Evolutionary conservation across 2,329 filamentous ascomycete genomes (phyloP).

Genomic region (Ilyonectria destructans): DNA sequence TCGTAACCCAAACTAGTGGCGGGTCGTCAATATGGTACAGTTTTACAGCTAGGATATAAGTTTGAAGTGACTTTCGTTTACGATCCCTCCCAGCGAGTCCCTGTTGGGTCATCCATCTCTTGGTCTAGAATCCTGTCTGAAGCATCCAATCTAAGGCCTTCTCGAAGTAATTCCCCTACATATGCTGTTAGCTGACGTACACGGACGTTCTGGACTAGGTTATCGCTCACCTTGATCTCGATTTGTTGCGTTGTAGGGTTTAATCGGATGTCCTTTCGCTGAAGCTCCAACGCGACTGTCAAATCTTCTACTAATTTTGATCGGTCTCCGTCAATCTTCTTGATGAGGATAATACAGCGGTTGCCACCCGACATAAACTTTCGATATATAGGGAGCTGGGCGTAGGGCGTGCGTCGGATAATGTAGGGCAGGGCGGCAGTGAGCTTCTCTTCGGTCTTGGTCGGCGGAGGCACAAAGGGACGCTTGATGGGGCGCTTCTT

Average conservation of each 20-base stretch:
- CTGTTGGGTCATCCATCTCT: not conserved
- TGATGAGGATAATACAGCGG: slow-evolving; percentile 80
- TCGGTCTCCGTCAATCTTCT: slow-evolving; percentile 84
- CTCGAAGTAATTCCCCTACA: slow-evolving; percentile 55
- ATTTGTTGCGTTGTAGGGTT: slow-evolving; percentile 81
- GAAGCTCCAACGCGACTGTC: slow-evolving; percentile 70
- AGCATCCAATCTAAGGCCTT: slow-evolving; percentile 54
- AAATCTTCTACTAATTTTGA: slow-evolving; percentile 77
- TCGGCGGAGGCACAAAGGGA: slow-evolving; percentile 50
- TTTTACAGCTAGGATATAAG: slow-evolving; percentile 37
- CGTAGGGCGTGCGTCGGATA: slow-evolving; percentile 79
- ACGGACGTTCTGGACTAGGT: not conserved
- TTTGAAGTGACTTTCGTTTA: not conserved
- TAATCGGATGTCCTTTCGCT: slow-evolving; percentile 67
- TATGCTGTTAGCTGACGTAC: slow-evolving; percentile 18
- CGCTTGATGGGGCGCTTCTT: slow-evolving; percentile 47
- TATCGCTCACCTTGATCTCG: slow-evolving; percentile 75
- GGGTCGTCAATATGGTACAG: slow-evolving; percentile 50
- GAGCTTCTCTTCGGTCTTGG: slow-evolving; percentile 52
- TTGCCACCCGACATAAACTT: slow-evolving; percentile 83
- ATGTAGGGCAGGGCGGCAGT: slow-evolving; percentile 70
- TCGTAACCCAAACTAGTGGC: slow-evolving; percentile 38
- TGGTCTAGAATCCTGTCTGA: slow-evolving; percentile 54
- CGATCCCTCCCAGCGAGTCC: slow-evolving; percentile 4
- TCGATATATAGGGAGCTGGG: slow-evolving; percentile 84